Evolutionary conservation across 345 rosid genomes (phyloP), one percentile per base, ranked within the genome.

Genomic region (Populus deltoides): DNA sequence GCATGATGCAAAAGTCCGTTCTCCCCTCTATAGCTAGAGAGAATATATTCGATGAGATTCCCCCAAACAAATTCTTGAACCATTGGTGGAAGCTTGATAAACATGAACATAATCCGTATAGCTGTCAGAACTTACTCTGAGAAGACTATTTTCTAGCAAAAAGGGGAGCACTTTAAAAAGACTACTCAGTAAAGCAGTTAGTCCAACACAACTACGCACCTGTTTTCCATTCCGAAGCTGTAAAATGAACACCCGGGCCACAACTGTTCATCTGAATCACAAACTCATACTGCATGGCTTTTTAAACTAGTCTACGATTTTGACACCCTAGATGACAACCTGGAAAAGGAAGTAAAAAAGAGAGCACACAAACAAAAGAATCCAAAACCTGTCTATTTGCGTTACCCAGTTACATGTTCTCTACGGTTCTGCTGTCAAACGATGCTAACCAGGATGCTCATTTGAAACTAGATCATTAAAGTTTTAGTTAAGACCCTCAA

Each of bases 41-140:
- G 13, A 41, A 2, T 38, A 16, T 29, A 20, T 22, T 65, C 11
- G 22, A 70, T 62, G 70, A 62, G 75, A 27, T 77, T 77, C 70
- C 80, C 80, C 22, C 20, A 15, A n/a, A 33, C 70, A 59, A 71
- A 51, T 45, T 18, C 68, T n/a, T 66, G 16, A 63, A 45, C 59
- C 47, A 4, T 33, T 71, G 72, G 80, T 77, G 80, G 71, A 63
- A 62, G 18, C 71, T 16, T 63, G 75, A 35, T 18, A 18, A 17
- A 6, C 55, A 47, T 68, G 53, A 68, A 68, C 13, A 15, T 15
- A 47, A 10, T 33, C 80, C 10, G n/a, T 11, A 16, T 78, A 47
- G 15, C 75, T 43, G 57, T 62, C 61, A 70, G 35, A 45, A 20
- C 68, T 39, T 55, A 18, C 18, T 35, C n/a, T 41, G 9, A 45